Evolutionary conservation across 805 yeast genomes (phyloP).

Genomic region (Saturnispora diversa): DNA sequence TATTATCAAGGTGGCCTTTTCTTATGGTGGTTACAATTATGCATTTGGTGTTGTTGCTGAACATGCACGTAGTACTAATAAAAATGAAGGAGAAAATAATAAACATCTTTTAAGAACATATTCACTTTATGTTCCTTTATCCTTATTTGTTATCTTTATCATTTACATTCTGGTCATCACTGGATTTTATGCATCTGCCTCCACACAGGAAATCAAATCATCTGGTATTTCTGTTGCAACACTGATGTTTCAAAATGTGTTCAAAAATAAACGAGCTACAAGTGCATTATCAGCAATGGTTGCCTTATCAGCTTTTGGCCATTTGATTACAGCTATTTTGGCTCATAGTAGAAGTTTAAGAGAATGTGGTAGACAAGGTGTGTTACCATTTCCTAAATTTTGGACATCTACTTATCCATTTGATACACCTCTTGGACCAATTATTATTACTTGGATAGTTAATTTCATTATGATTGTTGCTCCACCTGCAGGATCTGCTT

Average conservation of each 20-base stretch:
- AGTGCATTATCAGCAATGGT: conserved; percentile 72
- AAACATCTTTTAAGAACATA: conserved; percentile 39
- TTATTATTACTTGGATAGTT: conserved; percentile 69
- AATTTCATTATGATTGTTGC: conserved; percentile 69
- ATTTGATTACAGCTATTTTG: conserved; percentile 73
- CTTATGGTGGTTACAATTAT: conserved; percentile 36
- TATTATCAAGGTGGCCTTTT: conserved; percentile 36
- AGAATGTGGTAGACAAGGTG: conserved; percentile 75
- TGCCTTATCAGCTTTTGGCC: conserved; percentile 74
- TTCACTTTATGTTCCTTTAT: conserved; percentile 66
- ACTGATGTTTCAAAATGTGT: conserved; percentile 62
- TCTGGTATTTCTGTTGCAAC: conserved; percentile 74
- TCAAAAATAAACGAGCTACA: conserved; percentile 49
- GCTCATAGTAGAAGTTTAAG: conserved; percentile 77
- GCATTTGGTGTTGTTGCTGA: conserved; percentile 33
- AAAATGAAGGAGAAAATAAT: conserved; percentile 43
- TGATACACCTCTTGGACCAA: conserved; percentile 63
- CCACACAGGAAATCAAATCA: conserved; percentile 41
- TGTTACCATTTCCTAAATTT: conserved; percentile 62
- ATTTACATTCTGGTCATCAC: conserved; percentile 70
- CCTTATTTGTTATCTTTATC: conserved; percentile 51
- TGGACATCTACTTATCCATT: conserved; percentile 69
- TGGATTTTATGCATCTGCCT: conserved; percentile 75
- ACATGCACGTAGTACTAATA: conserved; percentile 32
- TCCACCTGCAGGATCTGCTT: conserved; percentile 83